Conservation (phyloP, 192 early-diverging fungal species). For the Coemansia sp. region DNA sequence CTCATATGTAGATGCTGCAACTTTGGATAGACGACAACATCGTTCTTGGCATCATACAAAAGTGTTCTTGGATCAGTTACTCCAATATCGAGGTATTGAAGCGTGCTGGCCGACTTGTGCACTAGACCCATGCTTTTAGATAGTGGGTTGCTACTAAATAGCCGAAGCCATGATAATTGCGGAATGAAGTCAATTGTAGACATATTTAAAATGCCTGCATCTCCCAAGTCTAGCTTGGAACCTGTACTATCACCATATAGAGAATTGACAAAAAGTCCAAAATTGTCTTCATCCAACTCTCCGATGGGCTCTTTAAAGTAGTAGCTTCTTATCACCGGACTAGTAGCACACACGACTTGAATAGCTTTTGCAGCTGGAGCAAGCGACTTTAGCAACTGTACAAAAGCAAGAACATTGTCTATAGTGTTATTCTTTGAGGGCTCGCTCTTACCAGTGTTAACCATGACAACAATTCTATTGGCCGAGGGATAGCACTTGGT, state of each 20-base stretch:
- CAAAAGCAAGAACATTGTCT: neutral
- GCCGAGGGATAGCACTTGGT: neutral
- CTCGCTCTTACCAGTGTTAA: neutral
- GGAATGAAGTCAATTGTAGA: neutral
- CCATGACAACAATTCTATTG: neutral
- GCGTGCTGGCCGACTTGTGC: neutral
- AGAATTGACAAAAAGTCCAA: neutral
- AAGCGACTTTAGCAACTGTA: neutral
- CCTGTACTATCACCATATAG: neutral
- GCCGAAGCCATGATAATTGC: neutral
- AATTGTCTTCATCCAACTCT: neutral
- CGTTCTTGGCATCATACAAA: neutral
- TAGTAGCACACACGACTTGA: neutral
- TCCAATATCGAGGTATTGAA: neutral
- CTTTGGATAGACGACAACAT: neutral
- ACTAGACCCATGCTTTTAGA: neutral
- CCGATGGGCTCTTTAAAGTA: neutral
- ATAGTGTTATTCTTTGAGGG: neutral
- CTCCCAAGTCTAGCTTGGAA: neutral
- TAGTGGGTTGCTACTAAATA: neutral
- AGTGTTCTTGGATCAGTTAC: neutral
- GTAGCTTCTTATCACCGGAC: neutral
- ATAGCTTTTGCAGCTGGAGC: neutral
- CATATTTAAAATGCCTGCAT: neutral
- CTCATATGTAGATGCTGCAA: neutral